These are phyloP conservation scores for Podospora anserina DNA, from an alignment of 495 filamentous ascomycete species.

Conservation along the genomic window DNA sequence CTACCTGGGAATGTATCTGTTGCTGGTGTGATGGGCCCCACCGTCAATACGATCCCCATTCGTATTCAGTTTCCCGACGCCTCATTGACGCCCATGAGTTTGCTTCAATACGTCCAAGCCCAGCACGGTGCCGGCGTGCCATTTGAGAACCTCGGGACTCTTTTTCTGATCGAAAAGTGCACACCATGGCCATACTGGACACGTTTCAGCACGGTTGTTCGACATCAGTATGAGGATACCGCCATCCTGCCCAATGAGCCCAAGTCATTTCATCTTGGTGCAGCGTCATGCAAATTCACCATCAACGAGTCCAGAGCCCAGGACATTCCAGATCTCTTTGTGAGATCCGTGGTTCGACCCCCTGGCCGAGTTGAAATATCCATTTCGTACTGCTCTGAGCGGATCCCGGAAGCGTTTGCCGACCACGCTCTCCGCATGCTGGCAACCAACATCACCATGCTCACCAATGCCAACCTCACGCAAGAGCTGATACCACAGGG, in stretches of 20 bases:
- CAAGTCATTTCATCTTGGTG: constrained; percentile 41
- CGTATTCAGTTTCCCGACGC: constrained; percentile 43
- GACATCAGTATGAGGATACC: constrained; percentile 41
- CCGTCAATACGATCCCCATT: constrained; percentile 43
- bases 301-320: constrained; percentile 39
- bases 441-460: constrained; percentile 38
- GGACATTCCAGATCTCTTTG: constrained; percentile 40
- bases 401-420: constrained; percentile 37
- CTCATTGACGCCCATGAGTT: constrained; percentile 38
- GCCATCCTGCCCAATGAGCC: constrained; percentile 31
- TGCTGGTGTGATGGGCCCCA: constrained; percentile 44
- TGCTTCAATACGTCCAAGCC: constrained; percentile 40
- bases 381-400: constrained; percentile 43
- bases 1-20: constrained; percentile 36
- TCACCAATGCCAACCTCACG: constrained; percentile 42
- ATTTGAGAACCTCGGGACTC: constrained; percentile 43
- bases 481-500: constrained; percentile 40
- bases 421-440: constrained; percentile 43
- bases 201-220: constrained; percentile 45
- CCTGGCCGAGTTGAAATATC: constrained; percentile 35
- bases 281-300: constrained; percentile 38
- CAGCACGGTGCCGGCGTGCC: constrained; percentile 42
- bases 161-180: constrained; percentile 45
- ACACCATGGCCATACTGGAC: constrained; percentile 51
- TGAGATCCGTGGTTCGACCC: constrained; percentile 37